Base-by-base conservation (phyloP, 805 yeast species). In the Groenewaldozyma salmanticensis region DNA sequence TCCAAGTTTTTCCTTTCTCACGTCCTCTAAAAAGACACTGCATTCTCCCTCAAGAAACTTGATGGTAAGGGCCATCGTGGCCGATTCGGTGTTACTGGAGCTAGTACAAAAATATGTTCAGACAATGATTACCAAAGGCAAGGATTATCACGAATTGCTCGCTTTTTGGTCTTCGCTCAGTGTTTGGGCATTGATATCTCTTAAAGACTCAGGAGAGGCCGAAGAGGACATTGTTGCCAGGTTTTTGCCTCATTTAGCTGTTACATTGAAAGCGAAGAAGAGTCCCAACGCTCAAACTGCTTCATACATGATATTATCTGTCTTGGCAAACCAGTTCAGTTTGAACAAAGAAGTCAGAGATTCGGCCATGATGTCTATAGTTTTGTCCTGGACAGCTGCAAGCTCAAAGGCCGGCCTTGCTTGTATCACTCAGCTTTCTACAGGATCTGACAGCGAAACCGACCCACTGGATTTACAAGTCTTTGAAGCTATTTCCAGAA, bases 231-330 rank as follows among this genome's bases (percentile, higher is more conserved):
- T 61, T 47, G 53, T 65, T 6, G 67, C 58, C 29, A 34, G 49
- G 21, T 38, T 60, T 15, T 48, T 66, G 27, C 65, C 66, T 2
- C 46, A 43, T 17, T 40, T 66, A 4, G 54, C 68, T n/a, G 50
- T 46, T 24, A 45, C 55, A 2, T 35, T 67, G 4, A 38, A 55
- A 2, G 44, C 49, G 24, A 45, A 45, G 18, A 42, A 49, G 29
- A 49, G 50, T 5, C 60, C 65, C 31, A 94, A 85, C 52, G 70
- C 79, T 38, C 92, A 83, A 58, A 71, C 85, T 44, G 80, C 95
- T 16, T 86, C 90, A 1, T 90, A 84, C 58, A 82, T 95, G 37
- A 67, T 87, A 11, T 57, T 90, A 19, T 74, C 90, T 0, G 95
- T 90, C 2, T 64, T 88, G 39, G 73, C 81, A 4, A 70, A 90